A percentile compares a stretch with the other conserved stretches of the same genome.
Evolutionary conservation across 768 basidiomycete genomes (phyloP).

Genomic region (Serpula lacrymans): DNA sequence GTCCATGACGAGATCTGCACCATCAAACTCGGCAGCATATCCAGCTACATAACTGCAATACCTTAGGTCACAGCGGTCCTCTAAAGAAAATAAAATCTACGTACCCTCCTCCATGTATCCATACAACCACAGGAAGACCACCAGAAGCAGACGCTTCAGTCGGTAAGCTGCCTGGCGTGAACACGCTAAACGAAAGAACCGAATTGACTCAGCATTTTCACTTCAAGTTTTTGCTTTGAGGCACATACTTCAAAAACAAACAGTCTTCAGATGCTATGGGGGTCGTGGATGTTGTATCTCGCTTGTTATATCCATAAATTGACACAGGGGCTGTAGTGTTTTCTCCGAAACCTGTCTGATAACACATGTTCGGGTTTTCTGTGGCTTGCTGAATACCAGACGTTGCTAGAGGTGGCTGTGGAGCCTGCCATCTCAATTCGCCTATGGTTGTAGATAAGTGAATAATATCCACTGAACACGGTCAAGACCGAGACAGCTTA

Average conservation of each 20-base stretch:
- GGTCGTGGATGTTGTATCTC: conserved; percentile 1
- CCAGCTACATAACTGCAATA: background rate
- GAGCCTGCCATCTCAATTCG: conserved; percentile 11
- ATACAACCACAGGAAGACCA: conserved; percentile 20
- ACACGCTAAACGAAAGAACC: conserved; percentile 15
- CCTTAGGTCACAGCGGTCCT: background rate
- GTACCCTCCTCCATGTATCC: conserved; percentile 24
- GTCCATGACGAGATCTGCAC: conserved; percentile 20
- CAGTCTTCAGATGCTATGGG: conserved; percentile 27
- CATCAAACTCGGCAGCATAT: conserved; percentile 11
- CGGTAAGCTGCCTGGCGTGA: conserved; percentile 13
- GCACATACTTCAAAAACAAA: conserved; percentile 26
- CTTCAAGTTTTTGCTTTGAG: background rate
- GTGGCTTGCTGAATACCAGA: conserved; percentile 13
- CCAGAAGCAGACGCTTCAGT: background rate
- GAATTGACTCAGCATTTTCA: background rate
- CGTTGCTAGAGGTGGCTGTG: conserved; percentile 10
- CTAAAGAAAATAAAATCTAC: background rate
- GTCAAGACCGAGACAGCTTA: too few relatives aligned
- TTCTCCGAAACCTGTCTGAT: conserved; percentile 12
- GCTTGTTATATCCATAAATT: conserved; percentile 3
- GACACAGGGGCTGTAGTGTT: conserved; percentile 10
- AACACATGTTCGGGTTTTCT: conserved; percentile 16
- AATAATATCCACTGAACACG: too few relatives aligned
- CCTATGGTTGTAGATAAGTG: too few relatives aligned